Evolutionary conservation across 2,329 filamentous ascomycete species (phyloP).

Genomic region (Chrysoporthe deuterocubensis): DNA sequence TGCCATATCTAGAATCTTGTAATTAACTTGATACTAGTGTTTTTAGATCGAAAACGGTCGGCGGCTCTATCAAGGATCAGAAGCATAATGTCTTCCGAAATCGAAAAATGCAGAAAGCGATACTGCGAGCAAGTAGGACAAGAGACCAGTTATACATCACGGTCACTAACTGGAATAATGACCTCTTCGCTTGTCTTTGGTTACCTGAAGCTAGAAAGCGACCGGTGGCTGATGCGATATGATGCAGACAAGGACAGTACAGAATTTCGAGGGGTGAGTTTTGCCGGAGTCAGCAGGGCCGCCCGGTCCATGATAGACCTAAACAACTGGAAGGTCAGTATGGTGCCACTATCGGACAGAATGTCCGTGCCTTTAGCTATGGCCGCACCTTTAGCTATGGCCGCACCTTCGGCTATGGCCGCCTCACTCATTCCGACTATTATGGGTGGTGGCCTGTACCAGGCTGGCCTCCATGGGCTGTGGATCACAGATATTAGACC

Average conservation of each 20-base stretch:
- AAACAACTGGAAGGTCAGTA: background rate
- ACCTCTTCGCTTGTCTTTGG: background rate
- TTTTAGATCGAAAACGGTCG: background rate
- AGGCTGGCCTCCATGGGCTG: background rate
- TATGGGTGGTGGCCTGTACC: background rate
- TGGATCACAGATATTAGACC: background rate
- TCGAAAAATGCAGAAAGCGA: background rate
- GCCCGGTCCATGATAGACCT: background rate
- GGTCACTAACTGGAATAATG: background rate
- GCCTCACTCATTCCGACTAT: background rate
- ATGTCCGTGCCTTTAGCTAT: background rate
- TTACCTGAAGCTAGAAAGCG: background rate
- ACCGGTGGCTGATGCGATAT: background rate
- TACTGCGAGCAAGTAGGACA: background rate
- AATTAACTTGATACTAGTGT: background rate
- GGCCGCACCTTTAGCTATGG: background rate
- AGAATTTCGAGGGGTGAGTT: background rate
- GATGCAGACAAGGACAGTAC: background rate
- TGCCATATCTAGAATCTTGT: background rate
- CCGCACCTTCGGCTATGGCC: background rate
- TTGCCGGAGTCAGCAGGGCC: background rate
- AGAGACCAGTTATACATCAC: background rate
- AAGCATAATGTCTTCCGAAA: background rate
- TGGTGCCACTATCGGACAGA: background rate
- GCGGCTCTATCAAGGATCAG: background rate